These are phyloP conservation scores for Ogataea hybrid DNA, from an alignment of 1,139 yeast genomes.

Conservation along the genomic window DNA sequence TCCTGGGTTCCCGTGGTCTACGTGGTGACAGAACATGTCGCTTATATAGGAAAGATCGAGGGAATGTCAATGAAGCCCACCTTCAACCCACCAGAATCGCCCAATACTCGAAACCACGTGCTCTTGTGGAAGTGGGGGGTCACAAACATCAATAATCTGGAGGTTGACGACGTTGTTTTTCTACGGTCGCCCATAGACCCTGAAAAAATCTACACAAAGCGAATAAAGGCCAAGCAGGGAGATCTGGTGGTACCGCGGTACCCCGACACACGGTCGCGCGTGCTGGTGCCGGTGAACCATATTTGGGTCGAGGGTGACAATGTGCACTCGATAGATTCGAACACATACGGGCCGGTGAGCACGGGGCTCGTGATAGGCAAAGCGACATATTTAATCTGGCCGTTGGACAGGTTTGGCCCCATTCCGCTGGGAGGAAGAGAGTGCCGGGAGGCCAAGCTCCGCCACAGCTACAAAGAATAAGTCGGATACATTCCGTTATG, in stretches of 20 bases:
- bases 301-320: conserved; percentile 96
- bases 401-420: conserved; percentile 52
- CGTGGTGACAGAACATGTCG: conserved; percentile 67
- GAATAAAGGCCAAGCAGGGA: conserved; percentile 74
- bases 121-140: conserved; percentile 65
- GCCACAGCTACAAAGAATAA: conserved; percentile 1
- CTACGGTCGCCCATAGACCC: conserved; percentile 81
- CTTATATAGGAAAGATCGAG: conserved; percentile 71
- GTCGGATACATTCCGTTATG: background rate
- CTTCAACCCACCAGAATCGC: conserved; percentile 64
- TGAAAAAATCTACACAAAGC: conserved; percentile 65
- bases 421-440: conserved; percentile 42
- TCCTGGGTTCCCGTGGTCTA: conserved; percentile 81
- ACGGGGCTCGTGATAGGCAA: conserved; percentile 74
- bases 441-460: conserved; percentile 30
- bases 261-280: conserved; percentile 62
- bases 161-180: conserved; percentile 71
- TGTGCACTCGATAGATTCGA: conserved; percentile 78
- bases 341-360: conserved; percentile 81
- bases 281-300: conserved; percentile 73
- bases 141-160: conserved; percentile 44
- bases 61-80: conserved; percentile 92
- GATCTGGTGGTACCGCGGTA: conserved; percentile 60
- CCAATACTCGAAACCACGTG: conserved; percentile 57
- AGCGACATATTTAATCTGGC: conserved; percentile 66